phyloP scores from a whole-genome alignment of 106 monocot species.

The Dioscorea dumetorum region DNA sequence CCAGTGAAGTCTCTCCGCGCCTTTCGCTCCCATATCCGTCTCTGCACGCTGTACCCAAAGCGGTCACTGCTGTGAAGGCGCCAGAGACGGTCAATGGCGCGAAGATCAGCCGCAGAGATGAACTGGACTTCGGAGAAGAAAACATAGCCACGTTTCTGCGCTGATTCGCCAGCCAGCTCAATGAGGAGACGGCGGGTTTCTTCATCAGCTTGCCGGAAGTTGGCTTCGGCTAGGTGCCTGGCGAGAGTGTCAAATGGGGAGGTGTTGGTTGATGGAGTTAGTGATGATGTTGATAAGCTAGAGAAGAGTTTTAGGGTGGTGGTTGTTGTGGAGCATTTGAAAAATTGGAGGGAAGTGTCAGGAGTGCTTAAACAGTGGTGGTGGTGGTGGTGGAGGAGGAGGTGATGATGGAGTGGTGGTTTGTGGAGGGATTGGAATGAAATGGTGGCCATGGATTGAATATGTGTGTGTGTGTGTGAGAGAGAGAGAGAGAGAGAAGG shows the following conservation, averaged over 20 bases:
- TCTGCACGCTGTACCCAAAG: conserved; percentile 90
- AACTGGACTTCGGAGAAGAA: conserved; percentile 98
- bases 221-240: conserved; percentile 38
- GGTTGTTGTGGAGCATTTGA: background rate
- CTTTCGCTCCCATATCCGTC: conserved; percentile 68
- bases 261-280: conserved; percentile 23
- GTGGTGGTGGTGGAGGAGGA: conserved; percentile 16
- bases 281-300: conserved; percentile 17
- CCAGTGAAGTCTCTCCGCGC: conserved; percentile 62
- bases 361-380: conserved; percentile 4
- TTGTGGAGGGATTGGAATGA: conserved; percentile 36
- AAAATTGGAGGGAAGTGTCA: no score
- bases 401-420: conserved; percentile 17
- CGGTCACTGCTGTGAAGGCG: conserved; percentile 39
- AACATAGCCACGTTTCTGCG: conserved; percentile 81
- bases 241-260: conserved; percentile 54
- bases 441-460: conserved; percentile 23
- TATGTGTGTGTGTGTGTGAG: conserved; percentile 2
- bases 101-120: conserved; percentile 54
- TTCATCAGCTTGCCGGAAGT: conserved; percentile 81
- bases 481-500: background rate
- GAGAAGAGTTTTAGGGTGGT: conserved; percentile 19
- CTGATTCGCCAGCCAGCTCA: conserved; percentile 65
- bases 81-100: conserved; percentile 84
- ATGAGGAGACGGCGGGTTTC: conserved; percentile 90